Base-by-base conservation (phyloP, 192 early-diverging fungal species). In the Backusella tarrabulga region DNA sequence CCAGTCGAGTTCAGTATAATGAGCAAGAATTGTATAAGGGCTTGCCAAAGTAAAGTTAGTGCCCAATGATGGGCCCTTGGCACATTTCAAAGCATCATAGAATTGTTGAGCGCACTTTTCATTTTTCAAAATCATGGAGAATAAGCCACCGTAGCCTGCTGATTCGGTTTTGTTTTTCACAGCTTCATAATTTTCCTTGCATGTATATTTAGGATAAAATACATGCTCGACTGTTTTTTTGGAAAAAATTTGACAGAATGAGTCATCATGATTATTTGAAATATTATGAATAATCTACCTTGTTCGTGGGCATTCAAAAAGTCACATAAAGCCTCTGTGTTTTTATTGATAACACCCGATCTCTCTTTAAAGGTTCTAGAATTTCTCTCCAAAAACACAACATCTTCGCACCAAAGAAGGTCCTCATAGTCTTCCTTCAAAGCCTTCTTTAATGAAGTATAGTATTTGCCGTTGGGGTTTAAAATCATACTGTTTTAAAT, bases 1-100 rank as follows among this genome's bases (percentile, higher is more conserved):
- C 97, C 97, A 99, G 34, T 98, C 97, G 17, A 98, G 84, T 83
- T 99, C 97, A 34, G 84, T 84, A 82, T 94, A 99, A 80, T 99
- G 97, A 9, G 96, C 97, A n/a, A 99, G 77, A 23, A 99, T 94
- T 0, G 97, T 95, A 79, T 99, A 99, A 2, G 97, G 97, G 74
- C 93, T 94, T 3, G 91, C 94, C 67, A 99, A 86, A 19, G 97
- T 99, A 74, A 99, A 99, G 86, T 96, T 99, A 34, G 97, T 99
- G 1, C 97, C 97, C 26, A 99, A 85, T 4, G 95, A 97, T 19
- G 97, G 97, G 1, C 97, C 97, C 79, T 99, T 99, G 77, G 92
- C 93, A 78, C 94, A 90, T 3, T 83, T 82, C 50, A 99, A 76
- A 6, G 82, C 76, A 82, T 99, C 95, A 85, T 92, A 99, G 83